Conservation (phyloP, 371 early-diverging fungal genomes). For the Mucor lusitanicus region DNA sequence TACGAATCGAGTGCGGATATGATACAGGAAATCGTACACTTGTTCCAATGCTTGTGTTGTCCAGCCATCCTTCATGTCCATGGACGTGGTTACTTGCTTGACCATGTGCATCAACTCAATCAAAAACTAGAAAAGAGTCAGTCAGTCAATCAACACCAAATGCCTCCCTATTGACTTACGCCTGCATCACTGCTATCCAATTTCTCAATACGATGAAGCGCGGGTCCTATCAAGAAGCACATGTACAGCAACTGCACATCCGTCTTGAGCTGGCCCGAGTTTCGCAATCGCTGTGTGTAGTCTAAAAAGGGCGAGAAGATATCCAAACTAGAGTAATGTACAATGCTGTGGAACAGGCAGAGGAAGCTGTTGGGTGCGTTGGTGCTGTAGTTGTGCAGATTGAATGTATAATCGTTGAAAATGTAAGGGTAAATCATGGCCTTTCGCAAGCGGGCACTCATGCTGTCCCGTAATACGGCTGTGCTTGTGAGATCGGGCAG, state of each 20-base stretch:
- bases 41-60: conserved; percentile 57
- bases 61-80: conserved; percentile 55
- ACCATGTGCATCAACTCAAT: conserved; percentile 55
- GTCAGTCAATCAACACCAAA: background rate
- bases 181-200: conserved; percentile 47
- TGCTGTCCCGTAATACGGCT: conserved; percentile 35
- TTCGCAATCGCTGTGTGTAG: conserved; percentile 35
- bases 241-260: conserved; percentile 78
- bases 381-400: conserved; percentile 62
- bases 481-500: conserved; percentile 42
- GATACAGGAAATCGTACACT: conserved; percentile 60
- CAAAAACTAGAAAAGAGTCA: conserved; percentile 31
- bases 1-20: conserved; percentile 47
- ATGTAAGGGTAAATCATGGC: conserved; percentile 55
- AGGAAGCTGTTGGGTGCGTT: conserved; percentile 66
- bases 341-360: conserved; percentile 63
- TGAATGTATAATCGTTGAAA: conserved; percentile 65
- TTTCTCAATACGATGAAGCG: conserved; percentile 73
- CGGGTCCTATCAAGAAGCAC: conserved; percentile 73
- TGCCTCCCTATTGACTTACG: conserved; percentile 19
- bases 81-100: conserved; percentile 44
- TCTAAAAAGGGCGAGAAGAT: conserved; percentile 45
- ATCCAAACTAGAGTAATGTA: conserved; percentile 66
- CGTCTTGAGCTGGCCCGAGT: conserved; percentile 53
- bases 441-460: conserved; percentile 44